Base-by-base conservation (phyloP, 2,329 filamentous ascomycete genomes). In the Aspergillus ibericus region DNA sequence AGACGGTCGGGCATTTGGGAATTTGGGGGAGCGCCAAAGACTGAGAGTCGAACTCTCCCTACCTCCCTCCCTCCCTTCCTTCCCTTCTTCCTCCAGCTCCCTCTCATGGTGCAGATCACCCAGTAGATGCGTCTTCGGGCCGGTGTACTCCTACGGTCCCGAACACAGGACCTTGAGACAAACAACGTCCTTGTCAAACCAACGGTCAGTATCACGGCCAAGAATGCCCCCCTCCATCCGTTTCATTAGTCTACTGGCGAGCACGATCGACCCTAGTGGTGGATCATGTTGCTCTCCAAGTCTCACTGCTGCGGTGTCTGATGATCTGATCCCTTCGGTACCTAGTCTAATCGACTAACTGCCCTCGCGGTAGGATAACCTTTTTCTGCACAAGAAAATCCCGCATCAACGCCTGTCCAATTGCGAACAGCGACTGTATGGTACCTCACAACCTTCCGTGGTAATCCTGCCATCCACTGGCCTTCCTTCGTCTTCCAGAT, bases 321-420 rank as follows among this genome's bases (percentile, higher is more conserved):
- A 42, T 53, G 50, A 53, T 53, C 50, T 27, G 50, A 53, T 38
- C 18, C 42, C 13, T 42, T 53, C 50, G 50, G 35, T 36, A 51
- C 49, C 38, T 42, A 36, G 34, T 36, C 34, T 42, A 15, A 15
- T 13, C 22, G 38, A 12, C 38, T 42, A 42, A 42, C 18, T 42
- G 38, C 12, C 15, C 44, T 48, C 15, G 25, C 44, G 25, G 44
- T 25, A 48, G 44, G 44, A 48, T 48, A 53, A 53, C 36, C 51
- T 53, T 53, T 42, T 53, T 44, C 36, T 53, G 38, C 40, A 42
- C 29, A 44, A 36, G 51, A 53, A 53, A 53, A 53, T 53, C 51
- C 38, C 51, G 51, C 51, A 53, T 44, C 29, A 20, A 44, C 8
- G n/a, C 16, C 36, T 16, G 27, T 44, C 51, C 51, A 53, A 42